These are phyloP conservation scores for Lepidium sativum DNA, from an alignment of 345 rosid species.

Conservation along the genomic window DNA sequence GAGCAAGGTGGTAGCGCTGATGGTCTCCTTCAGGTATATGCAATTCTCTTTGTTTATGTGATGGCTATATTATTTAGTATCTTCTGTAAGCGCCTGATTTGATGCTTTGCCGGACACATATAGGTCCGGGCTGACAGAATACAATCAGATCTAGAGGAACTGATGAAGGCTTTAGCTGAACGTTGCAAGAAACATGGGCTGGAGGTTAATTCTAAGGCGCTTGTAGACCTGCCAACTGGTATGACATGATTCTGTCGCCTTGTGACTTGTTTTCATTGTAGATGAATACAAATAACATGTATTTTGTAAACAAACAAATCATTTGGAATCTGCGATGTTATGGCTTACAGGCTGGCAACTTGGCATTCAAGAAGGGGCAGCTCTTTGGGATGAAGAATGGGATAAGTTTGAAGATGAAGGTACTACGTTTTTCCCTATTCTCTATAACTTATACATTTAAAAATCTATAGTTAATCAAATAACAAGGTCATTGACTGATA, in stretches of 20 bases:
- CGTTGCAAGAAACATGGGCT: conserved; percentile 82
- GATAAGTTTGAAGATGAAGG: conserved; percentile 99
- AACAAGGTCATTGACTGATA: conserved; percentile 3
- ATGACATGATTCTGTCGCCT: conserved; percentile 8
- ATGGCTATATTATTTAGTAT: not conserved
- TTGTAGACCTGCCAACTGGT: conserved; percentile 90
- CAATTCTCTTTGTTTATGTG: conserved; percentile 1
- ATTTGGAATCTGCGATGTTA: conserved; percentile 14
- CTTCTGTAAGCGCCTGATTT: not conserved
- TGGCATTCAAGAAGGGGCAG: conserved; percentile 84
- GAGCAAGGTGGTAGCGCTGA: conserved; percentile 94
- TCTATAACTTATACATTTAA: not conserved
- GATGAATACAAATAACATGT: not conserved
- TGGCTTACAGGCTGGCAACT: conserved; percentile 84
- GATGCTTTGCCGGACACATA: conserved; percentile 16
- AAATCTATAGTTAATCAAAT: not conserved
- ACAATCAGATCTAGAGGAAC: conserved; percentile 92
- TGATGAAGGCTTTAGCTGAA: conserved; percentile 66
- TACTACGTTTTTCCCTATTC: conserved; percentile 18
- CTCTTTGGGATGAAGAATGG: conserved; percentile 98
- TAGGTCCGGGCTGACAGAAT: conserved; percentile 96
- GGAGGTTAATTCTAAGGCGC: conserved; percentile 62
- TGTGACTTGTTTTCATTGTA: not conserved
- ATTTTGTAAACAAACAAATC: not conserved
- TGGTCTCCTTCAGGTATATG: conserved; percentile 87